Conservation (phyloP, 805 yeast genomes). For the Candida krabiensis region DNA sequence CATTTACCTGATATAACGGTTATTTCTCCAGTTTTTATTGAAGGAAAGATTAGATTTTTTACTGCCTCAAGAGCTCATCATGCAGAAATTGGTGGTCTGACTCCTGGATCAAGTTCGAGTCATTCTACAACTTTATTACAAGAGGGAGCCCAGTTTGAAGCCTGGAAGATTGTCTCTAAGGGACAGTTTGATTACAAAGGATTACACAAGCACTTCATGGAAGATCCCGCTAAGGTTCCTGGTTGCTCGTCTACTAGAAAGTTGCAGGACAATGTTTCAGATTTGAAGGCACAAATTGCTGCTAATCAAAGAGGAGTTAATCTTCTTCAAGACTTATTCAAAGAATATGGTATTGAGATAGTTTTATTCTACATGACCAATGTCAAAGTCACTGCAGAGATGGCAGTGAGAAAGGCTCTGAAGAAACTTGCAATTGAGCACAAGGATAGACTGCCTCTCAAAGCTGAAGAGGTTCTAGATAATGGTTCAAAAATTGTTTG, state of each 20-base stretch:
- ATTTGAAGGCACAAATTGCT: constrained; percentile 45
- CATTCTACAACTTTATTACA: constrained; percentile 51
- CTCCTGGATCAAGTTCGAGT: constrained; percentile 56
- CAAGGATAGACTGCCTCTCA: constrained; percentile 31
- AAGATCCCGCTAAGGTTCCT: constrained; percentile 46
- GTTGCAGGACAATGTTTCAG: constrained; percentile 50
- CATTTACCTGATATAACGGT: constrained; percentile 52
- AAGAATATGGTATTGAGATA: constrained; percentile 40
- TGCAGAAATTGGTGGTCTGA: constrained; percentile 57
- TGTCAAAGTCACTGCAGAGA: constrained; percentile 43
- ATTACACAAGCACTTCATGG: constrained; percentile 42
- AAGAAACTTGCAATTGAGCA: constrained; percentile 41
- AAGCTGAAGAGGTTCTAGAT: constrained; percentile 49
- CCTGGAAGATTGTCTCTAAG: constrained; percentile 46
- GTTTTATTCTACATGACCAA: constrained; percentile 46
- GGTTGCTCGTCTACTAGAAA: constrained; percentile 57
- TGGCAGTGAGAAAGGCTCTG: constrained; percentile 37
- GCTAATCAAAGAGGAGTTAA: constrained; percentile 50
- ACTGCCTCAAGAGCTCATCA: constrained; percentile 60
- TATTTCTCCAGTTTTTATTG: constrained; percentile 51
- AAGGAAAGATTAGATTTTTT: constrained; percentile 45
- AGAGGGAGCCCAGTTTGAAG: constrained; percentile 54
- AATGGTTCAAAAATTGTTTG: constrained; percentile 52
- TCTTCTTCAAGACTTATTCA: constrained; percentile 39
- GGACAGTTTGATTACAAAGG: constrained; percentile 54